Base-by-base conservation (phyloP, 208 protist genomes). In the Herpetomonas muscarum region DNA sequence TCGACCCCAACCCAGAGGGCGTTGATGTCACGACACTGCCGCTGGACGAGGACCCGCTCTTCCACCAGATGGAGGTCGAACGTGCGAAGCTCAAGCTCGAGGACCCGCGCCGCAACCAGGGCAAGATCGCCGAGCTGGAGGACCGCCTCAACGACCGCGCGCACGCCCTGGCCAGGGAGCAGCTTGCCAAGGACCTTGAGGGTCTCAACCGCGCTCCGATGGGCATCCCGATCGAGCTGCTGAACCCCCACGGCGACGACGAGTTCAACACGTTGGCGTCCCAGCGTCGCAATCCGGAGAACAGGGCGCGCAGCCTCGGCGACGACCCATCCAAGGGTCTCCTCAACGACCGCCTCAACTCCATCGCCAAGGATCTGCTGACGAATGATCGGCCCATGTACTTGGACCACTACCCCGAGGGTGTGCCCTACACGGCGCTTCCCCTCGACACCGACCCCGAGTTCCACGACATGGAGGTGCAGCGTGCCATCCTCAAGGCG, bases 391-490 rank as follows among this genome's bases (percentile, higher is more conserved):
- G 85, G 31, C 51, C 55, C 36, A 46, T 28, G 30, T 84, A 81
- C 59, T 70, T 92, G 19, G 76, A 85, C 55, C 56, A 58, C 22
- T 61, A 81, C 53, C 85, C 85, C 4, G 72, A 80, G 52, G 85
- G 85, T n/a, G 65, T 88, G 22, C 81, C 83, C 30, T 78, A 88
- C 21, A 49, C 34, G n/a, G 42, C 56, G 21, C 62, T 89, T 21
- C 87, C 69, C 6, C 76, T 91, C 44, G 69, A 90, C 71, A 64
- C 60, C 24, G 87, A 93, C 39, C 67, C 76, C 5, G 55, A 75
- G 57, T 90, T 90, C 67, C 71, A 76, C 61, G 57, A 74, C 29
- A 70, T 91, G 69, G 83, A 94, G 65, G 79, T 82, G 57, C 56
- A 83, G 46, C 84, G 79, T 9, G 79, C 74, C 22, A 67, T 65